These are phyloP conservation scores for Coelastrella sp. DNA, from an alignment of 139 green algal species.

Conservation along the genomic window DNA sequence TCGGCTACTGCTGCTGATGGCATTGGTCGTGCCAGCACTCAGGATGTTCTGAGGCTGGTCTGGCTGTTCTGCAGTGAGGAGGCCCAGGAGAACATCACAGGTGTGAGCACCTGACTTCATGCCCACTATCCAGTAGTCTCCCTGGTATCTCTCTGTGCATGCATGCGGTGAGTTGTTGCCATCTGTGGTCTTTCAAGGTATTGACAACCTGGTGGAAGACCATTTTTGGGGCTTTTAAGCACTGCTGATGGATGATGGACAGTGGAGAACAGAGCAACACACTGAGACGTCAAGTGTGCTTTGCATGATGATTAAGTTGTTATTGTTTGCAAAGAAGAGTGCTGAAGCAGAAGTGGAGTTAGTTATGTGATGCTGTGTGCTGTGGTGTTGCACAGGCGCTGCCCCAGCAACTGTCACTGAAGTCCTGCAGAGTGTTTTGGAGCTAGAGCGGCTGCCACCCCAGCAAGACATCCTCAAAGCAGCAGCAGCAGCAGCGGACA, in stretches of 20 bases:
- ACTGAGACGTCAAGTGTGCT: too few species aligned
- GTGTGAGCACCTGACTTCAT: too few species aligned
- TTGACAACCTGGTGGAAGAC: not conserved
- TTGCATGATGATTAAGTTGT: not conserved
- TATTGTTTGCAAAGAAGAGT: not conserved
- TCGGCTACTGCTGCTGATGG: not conserved
- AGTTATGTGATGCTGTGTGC: not conserved
- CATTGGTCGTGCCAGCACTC: not conserved
- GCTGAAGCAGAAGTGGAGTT: not conserved
- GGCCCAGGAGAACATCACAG: not conserved
- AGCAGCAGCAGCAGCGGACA: conserved; percentile 16
- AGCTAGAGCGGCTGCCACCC: conserved; percentile 1
- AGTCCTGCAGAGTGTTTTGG: not conserved
- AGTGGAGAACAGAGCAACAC: not conserved
- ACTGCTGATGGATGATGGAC: not conserved
- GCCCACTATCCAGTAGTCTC: too few species aligned
- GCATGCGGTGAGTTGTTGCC: too few species aligned
- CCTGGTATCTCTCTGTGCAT: too few species aligned
- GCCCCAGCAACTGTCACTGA: not conserved
- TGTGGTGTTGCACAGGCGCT: not conserved
- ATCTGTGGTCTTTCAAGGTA: too few species aligned
- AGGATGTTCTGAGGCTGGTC: conserved; percentile 31
- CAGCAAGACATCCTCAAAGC: not conserved
- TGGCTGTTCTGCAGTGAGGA: conserved; percentile 20
- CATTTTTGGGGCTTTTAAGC: not conserved